Base-by-base conservation (phyloP, 139 green algal species). In the Trebouxia sp. region DNA sequence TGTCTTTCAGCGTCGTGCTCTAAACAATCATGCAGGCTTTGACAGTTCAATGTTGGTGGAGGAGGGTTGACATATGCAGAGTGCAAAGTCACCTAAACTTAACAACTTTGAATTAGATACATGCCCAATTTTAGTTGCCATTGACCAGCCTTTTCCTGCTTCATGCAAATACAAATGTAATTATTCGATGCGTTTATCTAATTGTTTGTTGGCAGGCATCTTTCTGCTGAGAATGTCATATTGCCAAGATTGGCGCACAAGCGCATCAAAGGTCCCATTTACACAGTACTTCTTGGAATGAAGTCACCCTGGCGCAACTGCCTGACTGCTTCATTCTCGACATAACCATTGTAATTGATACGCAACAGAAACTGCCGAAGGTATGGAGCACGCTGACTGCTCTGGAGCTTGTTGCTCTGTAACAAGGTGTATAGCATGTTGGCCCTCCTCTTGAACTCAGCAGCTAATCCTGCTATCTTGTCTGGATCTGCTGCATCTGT, bases 341-440 rank as follows among this genome's bases (percentile, higher is more conserved):
- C 32, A 78, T 83, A 97, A 38, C 74, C 76, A 77, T 96, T 97
- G 88, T 88, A 97, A 84, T 97, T 92, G 5, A 98, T 86, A 1
- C 92, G 82, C 75, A 92, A 56, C 11, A 96, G 85, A 17, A 98
- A 87, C 85, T 97, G 94, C 12, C 90, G 84, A 78, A 98, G 84
- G 48, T 89, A 86, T 0, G 94, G 91, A 2, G 90, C 89, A 8
- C 89, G 85, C 62, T 87, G 82, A 14, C 75, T 83, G 5, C 87
- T 79, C 65, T 91, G 82, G 83, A 93, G 74, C 56, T 82, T 83
- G 51, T 82, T 75, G 50, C 81, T 87, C 38, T 88, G 84, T 65
- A 94, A 75, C 17, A 93, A 28, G 22, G 76, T 79, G 77, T 87
- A 92, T 22, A 95, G 75, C 28, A 85, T 48, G 41, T 69, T 82